Evolutionary conservation across 768 basidiomycete species (phyloP), one percentile per base, ranked within the genome.

Genomic region (Gautieria morchelliformis): DNA sequence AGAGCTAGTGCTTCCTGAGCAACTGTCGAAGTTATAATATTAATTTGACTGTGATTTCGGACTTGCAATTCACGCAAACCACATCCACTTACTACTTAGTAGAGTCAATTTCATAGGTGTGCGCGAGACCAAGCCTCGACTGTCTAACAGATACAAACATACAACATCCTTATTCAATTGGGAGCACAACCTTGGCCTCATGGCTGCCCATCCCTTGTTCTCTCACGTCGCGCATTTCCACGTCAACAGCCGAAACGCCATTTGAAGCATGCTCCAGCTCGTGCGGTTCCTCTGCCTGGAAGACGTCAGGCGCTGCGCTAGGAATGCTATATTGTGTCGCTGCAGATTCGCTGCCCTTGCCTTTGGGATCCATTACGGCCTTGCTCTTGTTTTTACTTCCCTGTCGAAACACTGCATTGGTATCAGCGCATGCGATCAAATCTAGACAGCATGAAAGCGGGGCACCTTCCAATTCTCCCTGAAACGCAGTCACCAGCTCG

Each of bases 401-500:
- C 41, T 85, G 82, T 58, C 85, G 83, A 61, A 84, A 88, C 20
- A 80, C 87, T 89, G 63, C 35, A 37, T 10, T 37, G 15, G 3
- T 22, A 12, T 10, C n/a, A 59, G 37, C 27, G 57, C 24, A 8
- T 15, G 7, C 39, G 30, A 32, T 17, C 12, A 14, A 15, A 35
- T 59, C 42, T 45, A 41, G n/a, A 40, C 20, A 33, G 10, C 22
- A 35, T 11, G 35, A 53, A 30, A 22, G n/a, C 1, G 30, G 71
- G 77, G 60, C 57, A 85, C 90, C 71, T 58, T 77, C 71, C 9
- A 92, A 77, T 65, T 92, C 89, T 0, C 64, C 70, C 59, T 85
- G 81, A 4, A 90, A 73, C 44, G 73, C 71, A 24, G 42, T 46
- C 0, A 83, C 78, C 44, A 90, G 71, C 65, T 90, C 87, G 2